A percentile compares a stretch with the other conserved stretches of the same genome.
These are phyloP conservation scores for Penicillium psychrofluorescens DNA, from an alignment of 495 filamentous ascomycete genomes.

Conservation along the genomic window DNA sequence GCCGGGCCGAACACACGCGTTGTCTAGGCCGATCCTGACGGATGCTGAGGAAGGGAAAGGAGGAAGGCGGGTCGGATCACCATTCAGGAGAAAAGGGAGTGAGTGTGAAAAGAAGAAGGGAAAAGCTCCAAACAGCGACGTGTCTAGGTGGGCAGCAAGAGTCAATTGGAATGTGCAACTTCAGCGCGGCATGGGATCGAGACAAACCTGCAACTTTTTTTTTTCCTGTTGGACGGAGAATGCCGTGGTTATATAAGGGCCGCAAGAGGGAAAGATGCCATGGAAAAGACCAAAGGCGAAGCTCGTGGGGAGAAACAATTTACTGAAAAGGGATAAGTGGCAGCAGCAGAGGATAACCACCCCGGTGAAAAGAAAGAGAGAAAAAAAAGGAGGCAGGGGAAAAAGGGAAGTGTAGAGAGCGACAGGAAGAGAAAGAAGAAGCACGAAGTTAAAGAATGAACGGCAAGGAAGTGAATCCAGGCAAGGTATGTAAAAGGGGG, in stretches of 20 bases:
- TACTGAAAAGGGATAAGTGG: conserved; percentile 22
- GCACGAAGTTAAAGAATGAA: conserved; percentile 18
- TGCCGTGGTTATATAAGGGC: conserved; percentile 21
- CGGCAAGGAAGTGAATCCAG: conserved; percentile 22
- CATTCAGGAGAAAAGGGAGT: conserved; percentile 6
- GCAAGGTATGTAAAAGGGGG: conserved; percentile 17
- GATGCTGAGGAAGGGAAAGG: neutral
- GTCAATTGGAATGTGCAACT: conserved; percentile 30
- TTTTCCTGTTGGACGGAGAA: conserved; percentile 12
- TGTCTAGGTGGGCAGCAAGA: conserved; percentile 17
- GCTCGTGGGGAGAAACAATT: conserved; percentile 14
- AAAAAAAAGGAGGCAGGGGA: conserved; percentile 24
- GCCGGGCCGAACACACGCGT: too few species aligned
- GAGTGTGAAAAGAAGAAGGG: conserved; percentile 2
- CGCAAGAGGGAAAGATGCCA: conserved; percentile 11
- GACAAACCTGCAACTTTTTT: conserved; percentile 20
- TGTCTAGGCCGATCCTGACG: neutral
- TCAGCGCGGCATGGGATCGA: conserved; percentile 16
- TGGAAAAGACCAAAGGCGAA: conserved; percentile 11
- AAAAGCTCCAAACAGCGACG: conserved; percentile 15
- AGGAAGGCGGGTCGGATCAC: conserved; percentile 5
- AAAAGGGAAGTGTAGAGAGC: conserved; percentile 8
- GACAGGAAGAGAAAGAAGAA: conserved; percentile 8
- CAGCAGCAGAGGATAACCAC: conserved; percentile 6
- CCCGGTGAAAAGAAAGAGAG: neutral